Percentiles rank a stretch among this genome's conserved stretches.
Conservation (phyloP, 2,329 filamentous ascomycete genomes). For the Scedosporium boydii region DNA sequence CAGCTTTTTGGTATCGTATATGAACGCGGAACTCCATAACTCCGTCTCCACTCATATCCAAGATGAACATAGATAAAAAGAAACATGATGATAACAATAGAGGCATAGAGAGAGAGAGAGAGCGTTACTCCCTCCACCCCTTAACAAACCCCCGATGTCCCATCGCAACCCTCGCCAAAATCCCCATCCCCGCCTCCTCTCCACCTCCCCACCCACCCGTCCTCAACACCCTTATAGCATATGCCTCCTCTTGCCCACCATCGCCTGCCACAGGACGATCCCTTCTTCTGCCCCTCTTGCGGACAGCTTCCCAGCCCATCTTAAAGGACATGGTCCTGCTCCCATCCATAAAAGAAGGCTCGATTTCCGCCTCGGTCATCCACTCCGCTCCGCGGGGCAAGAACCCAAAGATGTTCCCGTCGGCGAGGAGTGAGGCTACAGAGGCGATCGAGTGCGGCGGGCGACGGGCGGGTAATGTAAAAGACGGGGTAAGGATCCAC, state of each 20-base stretch:
- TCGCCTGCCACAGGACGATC: background rate
- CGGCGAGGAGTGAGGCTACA: conserved; percentile 24
- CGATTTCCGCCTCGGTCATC: conserved; percentile 8
- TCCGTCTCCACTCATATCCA: no score
- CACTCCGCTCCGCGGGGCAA: background rate
- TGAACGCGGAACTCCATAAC: no score
- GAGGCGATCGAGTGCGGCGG: conserved; percentile 25
- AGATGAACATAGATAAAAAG: no score
- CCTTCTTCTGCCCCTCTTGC: background rate
- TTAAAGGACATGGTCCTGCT: conserved; percentile 1
- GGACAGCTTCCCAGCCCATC: background rate
- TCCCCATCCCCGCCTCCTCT: background rate
- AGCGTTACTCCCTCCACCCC: background rate
- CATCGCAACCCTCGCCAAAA: background rate
- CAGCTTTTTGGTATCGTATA: no score
- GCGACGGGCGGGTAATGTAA: conserved; percentile 17
- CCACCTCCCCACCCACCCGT: background rate
- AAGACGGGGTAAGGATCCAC: conserved; percentile 18
- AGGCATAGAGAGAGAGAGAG: no score
- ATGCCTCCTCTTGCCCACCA: background rate
- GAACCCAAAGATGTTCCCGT: conserved; percentile 22
- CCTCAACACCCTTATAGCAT: background rate
- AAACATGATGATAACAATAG: no score
- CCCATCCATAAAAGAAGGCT: conserved; percentile 5
- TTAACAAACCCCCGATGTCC: background rate